Conservation (phyloP, 352 stramenopile species). For the Pythium oligandrum region DNA sequence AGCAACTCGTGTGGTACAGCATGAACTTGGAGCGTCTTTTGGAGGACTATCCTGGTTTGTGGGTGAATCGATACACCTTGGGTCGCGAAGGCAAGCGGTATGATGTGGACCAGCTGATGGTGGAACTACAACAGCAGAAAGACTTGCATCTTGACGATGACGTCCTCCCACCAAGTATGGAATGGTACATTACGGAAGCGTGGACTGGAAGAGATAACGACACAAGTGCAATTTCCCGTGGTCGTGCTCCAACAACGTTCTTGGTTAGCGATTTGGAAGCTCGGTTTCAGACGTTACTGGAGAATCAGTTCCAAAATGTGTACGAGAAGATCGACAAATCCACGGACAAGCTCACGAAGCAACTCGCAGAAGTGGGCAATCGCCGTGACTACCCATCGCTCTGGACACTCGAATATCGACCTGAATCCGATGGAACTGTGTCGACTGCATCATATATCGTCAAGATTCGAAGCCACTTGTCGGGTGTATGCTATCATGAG, state of each 20-base stretch:
- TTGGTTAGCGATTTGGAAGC: not conserved
- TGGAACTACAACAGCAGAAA: not conserved
- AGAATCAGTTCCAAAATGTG: not conserved
- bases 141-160: too few species aligned
- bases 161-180: slow-evolving; percentile 7
- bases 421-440: not conserved
- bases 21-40: slow-evolving; percentile 3
- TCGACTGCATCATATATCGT: not conserved
- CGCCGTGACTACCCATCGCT: slow-evolving; percentile 5
- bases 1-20: slow-evolving; percentile 3
- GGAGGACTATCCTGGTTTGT: slow-evolving; percentile 7
- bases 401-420: slow-evolving; percentile 5
- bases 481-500: slow-evolving; percentile 7
- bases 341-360: not conserved
- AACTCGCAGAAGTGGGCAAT: slow-evolving; percentile 1
- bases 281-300: too few species aligned
- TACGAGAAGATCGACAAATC: not conserved
- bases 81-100: not conserved
- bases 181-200: slow-evolving; percentile 5
- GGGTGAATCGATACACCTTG: not conserved
- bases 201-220: not conserved
- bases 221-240: not conserved
- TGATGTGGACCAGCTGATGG: slow-evolving; percentile 3
- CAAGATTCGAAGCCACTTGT: slow-evolving; percentile 5
- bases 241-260: not conserved